Conservation (phyloP, 2,329 filamentous ascomycete genomes). For the Cladophialophora immunda region DNA sequence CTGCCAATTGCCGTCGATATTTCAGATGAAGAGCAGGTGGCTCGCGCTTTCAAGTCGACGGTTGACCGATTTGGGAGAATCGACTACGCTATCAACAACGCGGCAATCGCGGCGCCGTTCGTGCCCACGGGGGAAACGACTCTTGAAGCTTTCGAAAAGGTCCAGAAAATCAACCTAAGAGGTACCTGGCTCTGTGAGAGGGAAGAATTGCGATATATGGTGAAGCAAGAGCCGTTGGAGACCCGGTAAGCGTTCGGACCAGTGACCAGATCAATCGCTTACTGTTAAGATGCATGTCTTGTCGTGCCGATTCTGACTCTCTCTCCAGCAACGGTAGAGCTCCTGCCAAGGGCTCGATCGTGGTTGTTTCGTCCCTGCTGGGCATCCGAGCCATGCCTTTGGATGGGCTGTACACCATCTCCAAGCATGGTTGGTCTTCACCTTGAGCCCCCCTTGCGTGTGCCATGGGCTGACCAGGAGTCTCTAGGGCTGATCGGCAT, state of each 20-base stretch:
- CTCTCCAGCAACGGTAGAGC: slow-evolving; percentile 43
- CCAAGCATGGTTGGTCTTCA: slow-evolving; percentile 20
- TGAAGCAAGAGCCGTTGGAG: slow-evolving; percentile 54
- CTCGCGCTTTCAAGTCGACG: neutral
- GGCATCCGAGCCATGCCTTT: slow-evolving; percentile 56
- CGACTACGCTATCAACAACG: slow-evolving; percentile 66
- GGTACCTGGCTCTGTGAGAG: slow-evolving; percentile 59
- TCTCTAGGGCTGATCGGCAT: slow-evolving; percentile 49
- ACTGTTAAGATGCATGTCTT: neutral
- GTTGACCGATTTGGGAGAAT: slow-evolving; percentile 53
- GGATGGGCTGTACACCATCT: slow-evolving; percentile 48
- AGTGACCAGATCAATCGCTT: too few species aligned
- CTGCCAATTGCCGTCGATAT: slow-evolving; percentile 19
- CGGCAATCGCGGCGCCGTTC: slow-evolving; percentile 58
- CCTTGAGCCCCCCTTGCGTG: neutral
- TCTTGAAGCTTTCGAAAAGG: slow-evolving; percentile 59
- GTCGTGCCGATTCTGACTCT: neutral
- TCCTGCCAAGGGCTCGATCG: slow-evolving; percentile 57
- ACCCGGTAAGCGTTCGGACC: slow-evolving; percentile 38
- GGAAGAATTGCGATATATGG: slow-evolving; percentile 56
- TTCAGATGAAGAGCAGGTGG: slow-evolving; percentile 14
- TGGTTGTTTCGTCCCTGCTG: slow-evolving; percentile 64
- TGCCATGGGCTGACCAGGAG: neutral
- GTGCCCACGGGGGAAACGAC: slow-evolving; percentile 58
- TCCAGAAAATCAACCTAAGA: slow-evolving; percentile 65